Conservation (phyloP, 2,329 filamentous ascomycete species). For the Neophaeococcomyces mojaviensis region DNA sequence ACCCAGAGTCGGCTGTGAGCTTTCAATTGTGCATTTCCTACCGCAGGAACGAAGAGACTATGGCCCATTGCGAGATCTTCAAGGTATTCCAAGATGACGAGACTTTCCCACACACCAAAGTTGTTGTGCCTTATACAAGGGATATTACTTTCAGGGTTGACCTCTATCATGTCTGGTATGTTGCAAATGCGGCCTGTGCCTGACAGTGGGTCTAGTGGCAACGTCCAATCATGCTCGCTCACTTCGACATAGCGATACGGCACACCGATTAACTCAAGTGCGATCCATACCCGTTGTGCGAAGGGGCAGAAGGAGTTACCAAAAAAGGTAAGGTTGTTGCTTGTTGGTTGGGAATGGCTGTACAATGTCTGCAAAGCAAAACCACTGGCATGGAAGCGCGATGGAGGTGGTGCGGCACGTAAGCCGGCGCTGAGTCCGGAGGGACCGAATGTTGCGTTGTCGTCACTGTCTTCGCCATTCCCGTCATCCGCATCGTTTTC, state of each 20-base stretch:
- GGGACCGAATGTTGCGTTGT: not conserved
- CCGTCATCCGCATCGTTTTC: conserved; percentile 12
- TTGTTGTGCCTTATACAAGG: conserved; percentile 70
- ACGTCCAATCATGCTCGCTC: not conserved
- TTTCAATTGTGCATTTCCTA: conserved; percentile 55
- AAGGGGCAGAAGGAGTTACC: conserved; percentile 83
- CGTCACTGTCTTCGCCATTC: not conserved
- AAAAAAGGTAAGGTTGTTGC: conserved; percentile 60
- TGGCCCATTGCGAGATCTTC: conserved; percentile 61
- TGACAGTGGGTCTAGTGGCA: conserved; percentile 8
- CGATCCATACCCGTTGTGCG: conserved; percentile 83
- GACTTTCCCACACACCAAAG: conserved; percentile 76
- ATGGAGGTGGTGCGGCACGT: not conserved
- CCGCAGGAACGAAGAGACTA: conserved; percentile 51
- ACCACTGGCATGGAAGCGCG: conserved; percentile 40
- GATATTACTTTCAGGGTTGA: conserved; percentile 68
- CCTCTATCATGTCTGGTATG: conserved; percentile 58
- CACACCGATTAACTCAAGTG: conserved; percentile 69
- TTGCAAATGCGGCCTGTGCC: conserved; percentile 33
- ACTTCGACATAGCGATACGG: conserved; percentile 81
- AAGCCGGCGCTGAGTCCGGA: too few species aligned
- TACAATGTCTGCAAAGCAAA: conserved; percentile 61
- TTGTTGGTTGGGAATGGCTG: conserved; percentile 61
- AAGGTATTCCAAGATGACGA: conserved; percentile 78
- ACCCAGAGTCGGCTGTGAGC: conserved; percentile 74